A percentile compares a stretch with the other conserved stretches of the same genome.
These are phyloP conservation scores for Neocallimastix lanati DNA, from an alignment of 192 early-diverging fungal species.

Conservation along the genomic window DNA sequence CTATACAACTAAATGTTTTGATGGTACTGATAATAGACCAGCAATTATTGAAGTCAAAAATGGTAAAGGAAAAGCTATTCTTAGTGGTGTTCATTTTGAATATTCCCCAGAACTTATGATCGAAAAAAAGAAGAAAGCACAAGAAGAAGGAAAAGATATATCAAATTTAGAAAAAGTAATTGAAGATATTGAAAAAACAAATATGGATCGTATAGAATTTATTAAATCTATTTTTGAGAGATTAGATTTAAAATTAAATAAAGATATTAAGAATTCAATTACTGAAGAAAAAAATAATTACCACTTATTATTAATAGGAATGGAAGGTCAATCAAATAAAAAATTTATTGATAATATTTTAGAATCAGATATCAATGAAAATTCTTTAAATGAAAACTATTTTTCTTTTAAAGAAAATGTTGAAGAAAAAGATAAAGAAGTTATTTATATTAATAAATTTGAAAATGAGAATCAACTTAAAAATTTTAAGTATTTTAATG, in stretches of 20 bases:
- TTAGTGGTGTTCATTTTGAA: background rate
- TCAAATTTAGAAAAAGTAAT: background rate
- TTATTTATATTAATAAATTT: background rate
- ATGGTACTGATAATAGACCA: background rate
- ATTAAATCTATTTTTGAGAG: background rate
- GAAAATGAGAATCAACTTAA: background rate
- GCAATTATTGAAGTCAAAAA: background rate
- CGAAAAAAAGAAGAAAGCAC: background rate
- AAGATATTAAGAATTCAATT: background rate
- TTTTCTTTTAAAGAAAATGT: too few relatives aligned
- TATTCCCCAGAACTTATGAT: background rate
- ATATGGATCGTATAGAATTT: background rate
- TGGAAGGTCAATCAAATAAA: background rate
- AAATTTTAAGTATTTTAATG: background rate
- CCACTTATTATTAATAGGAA: background rate
- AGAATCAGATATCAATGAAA: background rate
- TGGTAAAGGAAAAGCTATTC: background rate
- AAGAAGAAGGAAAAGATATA: background rate
- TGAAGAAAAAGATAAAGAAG: background rate
- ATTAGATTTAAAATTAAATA: too few relatives aligned
- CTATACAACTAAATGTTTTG: background rate
- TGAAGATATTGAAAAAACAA: background rate
- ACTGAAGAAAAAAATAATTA: background rate
- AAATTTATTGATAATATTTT: background rate
- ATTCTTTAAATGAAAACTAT: background rate